Conservation (phyloP, 2,329 filamentous ascomycete species). For the Grosmannia serpens region DNA sequence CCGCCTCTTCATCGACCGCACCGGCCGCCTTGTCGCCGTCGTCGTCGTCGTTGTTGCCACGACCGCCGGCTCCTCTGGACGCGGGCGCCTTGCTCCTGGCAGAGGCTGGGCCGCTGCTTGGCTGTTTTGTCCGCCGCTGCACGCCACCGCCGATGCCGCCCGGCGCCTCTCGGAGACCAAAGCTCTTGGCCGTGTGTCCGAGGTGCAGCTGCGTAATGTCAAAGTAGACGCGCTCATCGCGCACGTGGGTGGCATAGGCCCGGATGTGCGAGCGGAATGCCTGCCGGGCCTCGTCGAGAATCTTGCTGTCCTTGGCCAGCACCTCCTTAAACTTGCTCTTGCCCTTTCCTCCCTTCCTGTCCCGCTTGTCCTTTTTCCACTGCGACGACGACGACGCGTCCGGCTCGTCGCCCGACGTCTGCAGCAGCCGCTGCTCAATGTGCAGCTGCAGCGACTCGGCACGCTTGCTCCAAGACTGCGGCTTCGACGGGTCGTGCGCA, state of each 20-base stretch:
- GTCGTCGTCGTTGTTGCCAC: conserved; percentile 7
- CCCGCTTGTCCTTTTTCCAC: conserved; percentile 7
- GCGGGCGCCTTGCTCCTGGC: conserved; percentile 6
- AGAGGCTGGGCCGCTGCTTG: conserved; percentile 17
- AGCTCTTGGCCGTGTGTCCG: conserved; percentile 88
- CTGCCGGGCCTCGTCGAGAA: conserved; percentile 69
- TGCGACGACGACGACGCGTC: neutral
- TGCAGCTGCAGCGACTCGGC: conserved; percentile 49
- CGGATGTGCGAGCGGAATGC: conserved; percentile 88
- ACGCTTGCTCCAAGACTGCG: conserved; percentile 26
- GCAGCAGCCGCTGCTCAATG: conserved; percentile 45
- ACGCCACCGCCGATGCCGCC: conserved; percentile 60
- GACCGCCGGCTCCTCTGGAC: conserved; percentile 10
- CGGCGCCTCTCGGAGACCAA: conserved; percentile 78
- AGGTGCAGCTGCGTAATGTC: conserved; percentile 86
- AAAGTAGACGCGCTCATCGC: conserved; percentile 75
- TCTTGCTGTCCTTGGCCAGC: conserved; percentile 30
- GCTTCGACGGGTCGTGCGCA: conserved; percentile 22
- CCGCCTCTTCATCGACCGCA: conserved; percentile 37
- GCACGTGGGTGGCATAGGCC: conserved; percentile 88
- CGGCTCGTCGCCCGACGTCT: neutral
- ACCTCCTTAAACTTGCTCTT: conserved; percentile 6
- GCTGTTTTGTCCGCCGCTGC: conserved; percentile 30
- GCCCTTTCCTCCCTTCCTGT: conserved; percentile 20
- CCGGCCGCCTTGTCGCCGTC: conserved; percentile 1